These are phyloP conservation scores for Lactarius tabidus DNA, from an alignment of 768 basidiomycete genomes.

Conservation along the genomic window DNA sequence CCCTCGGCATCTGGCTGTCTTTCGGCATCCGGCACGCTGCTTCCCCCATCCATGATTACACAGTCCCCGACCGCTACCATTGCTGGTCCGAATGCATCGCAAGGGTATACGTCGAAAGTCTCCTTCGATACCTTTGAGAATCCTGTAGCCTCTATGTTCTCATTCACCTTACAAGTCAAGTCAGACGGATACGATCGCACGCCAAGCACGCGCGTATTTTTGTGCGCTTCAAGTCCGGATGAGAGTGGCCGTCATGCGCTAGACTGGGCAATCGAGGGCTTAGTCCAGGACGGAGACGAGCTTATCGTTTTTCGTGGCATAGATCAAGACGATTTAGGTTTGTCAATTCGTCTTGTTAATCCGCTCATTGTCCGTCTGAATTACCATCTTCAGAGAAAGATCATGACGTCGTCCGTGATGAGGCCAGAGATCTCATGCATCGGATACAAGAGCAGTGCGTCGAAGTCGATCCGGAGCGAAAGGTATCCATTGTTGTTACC, in stretches of 20 bases:
- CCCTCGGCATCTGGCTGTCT: conserved; percentile 7
- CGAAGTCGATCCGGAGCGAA: conserved; percentile 72
- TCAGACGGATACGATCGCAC: conserved; percentile 74
- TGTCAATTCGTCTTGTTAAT: conserved; percentile 25
- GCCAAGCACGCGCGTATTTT: conserved; percentile 78
- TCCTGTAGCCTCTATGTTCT: conserved; percentile 76
- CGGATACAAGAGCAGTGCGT: conserved; percentile 76
- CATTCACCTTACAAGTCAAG: conserved; percentile 82
- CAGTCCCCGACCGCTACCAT: conserved; percentile 25
- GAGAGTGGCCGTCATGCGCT: conserved; percentile 86
- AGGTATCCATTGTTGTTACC: conserved; percentile 39
- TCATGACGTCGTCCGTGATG: conserved; percentile 72
- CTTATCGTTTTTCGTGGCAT: conserved; percentile 88
- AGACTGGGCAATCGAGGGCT: conserved; percentile 85
- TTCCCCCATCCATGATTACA: conserved; percentile 3
- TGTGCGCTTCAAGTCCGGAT: conserved; percentile 84
- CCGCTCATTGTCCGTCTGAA: background rate
- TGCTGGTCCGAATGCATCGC: conserved; percentile 27
- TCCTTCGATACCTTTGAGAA: conserved; percentile 89
- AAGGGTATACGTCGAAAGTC: conserved; percentile 56
- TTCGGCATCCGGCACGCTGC: background rate
- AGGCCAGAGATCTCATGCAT: conserved; percentile 79
- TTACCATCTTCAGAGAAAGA: conserved; percentile 53
- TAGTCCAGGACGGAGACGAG: conserved; percentile 89
- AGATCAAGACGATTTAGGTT: conserved; percentile 81